Evolutionary conservation across 2,329 filamentous ascomycete genomes (phyloP).

Genomic region (Ambrosiella xylebori): DNA sequence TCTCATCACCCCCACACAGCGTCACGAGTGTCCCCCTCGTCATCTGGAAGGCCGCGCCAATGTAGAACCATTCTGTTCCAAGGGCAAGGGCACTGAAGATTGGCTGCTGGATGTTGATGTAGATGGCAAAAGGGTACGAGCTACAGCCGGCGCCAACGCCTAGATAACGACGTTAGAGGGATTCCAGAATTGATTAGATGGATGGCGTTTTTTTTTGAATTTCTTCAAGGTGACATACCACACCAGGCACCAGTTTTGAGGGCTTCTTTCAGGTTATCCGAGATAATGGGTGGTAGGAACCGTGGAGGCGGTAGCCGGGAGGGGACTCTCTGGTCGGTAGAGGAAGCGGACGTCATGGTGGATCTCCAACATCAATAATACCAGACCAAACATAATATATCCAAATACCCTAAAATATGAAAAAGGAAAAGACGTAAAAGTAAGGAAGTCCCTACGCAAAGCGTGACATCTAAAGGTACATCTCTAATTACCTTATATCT

Average conservation of each 20-base stretch:
- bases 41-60: conserved; percentile 32
- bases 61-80: conserved; percentile 63
- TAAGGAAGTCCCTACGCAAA: too few species aligned
- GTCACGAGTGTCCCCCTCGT: conserved; percentile 30
- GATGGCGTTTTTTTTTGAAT: background rate
- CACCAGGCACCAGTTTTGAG: conserved; percentile 8
- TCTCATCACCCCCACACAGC: conserved; percentile 32
- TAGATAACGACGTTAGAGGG: background rate
- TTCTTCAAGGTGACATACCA: background rate
- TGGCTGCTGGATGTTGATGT: conserved; percentile 44
- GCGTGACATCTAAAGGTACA: too few species aligned
- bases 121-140: conserved; percentile 53
- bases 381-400: too few species aligned
- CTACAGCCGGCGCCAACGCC: conserved; percentile 44
- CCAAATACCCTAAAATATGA: too few species aligned
- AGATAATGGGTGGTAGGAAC: conserved; percentile 8
- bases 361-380: too few species aligned
- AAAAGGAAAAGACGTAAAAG: too few species aligned
- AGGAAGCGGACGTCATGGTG: background rate
- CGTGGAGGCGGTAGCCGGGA: conserved; percentile 7
- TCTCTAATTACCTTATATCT: too few species aligned
- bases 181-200: background rate
- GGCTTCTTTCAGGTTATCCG: conserved; percentile 5
- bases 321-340: background rate
- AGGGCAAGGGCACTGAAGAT: conserved; percentile 54